A percentile compares a stretch with the other conserved stretches of the same genome.
Evolutionary conservation across 768 basidiomycete species (phyloP).

Genomic region (Kwoniella shandongensis): DNA sequence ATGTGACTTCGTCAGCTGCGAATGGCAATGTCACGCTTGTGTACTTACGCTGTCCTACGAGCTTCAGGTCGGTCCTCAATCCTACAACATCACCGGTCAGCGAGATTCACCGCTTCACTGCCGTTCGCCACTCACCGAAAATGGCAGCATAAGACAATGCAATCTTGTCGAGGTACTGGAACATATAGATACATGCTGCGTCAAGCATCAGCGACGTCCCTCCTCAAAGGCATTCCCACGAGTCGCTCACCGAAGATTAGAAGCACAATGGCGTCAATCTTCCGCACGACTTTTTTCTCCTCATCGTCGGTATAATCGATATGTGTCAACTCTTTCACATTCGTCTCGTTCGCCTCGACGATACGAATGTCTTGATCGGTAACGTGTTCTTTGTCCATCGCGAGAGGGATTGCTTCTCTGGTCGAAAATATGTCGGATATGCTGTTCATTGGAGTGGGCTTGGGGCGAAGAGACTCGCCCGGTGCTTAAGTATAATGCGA

Average conservation of each 20-base stretch:
- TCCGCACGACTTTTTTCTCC: constrained; percentile 5
- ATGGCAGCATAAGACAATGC: constrained; percentile 15
- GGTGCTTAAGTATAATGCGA: too few relatives aligned
- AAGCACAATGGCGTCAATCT: constrained; percentile 14
- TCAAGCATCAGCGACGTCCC: not conserved
- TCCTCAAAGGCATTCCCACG: not conserved
- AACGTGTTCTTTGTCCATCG: too few relatives aligned
- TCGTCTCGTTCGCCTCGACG: too few relatives aligned
- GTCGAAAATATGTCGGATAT: too few relatives aligned
- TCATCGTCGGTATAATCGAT: constrained; percentile 2
- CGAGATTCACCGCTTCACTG: too few relatives aligned
- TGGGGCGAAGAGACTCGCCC: too few relatives aligned
- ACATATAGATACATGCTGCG: not conserved
- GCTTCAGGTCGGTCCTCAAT: constrained; percentile 8
- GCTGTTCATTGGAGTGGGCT: too few relatives aligned
- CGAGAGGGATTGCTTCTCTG: too few relatives aligned
- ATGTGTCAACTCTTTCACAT: too few relatives aligned
- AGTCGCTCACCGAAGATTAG: constrained; percentile 6
- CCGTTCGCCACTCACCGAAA: constrained; percentile 13
- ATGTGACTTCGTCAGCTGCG: too few relatives aligned
- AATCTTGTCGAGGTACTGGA: constrained; percentile 16
- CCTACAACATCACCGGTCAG: too few relatives aligned
- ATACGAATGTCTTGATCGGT: too few relatives aligned
- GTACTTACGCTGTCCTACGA: constrained; percentile 8
- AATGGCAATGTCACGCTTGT: constrained; percentile 2